These are phyloP conservation scores for Hypoxylon fragiforme DNA, from an alignment of 495 filamentous ascomycete species.

Conservation along the genomic window DNA sequence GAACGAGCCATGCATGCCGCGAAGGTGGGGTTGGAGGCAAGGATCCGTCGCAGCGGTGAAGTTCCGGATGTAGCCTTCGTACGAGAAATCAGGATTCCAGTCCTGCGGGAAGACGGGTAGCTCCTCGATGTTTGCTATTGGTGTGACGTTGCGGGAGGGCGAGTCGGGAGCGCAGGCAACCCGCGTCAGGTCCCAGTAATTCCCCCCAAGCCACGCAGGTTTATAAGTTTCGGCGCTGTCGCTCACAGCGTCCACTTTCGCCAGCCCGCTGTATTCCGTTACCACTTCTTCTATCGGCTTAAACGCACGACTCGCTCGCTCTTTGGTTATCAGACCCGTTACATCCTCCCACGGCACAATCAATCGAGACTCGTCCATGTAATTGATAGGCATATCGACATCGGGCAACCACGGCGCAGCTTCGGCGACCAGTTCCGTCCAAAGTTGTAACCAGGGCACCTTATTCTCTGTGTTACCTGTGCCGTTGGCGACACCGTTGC, in stretches of 20 bases:
- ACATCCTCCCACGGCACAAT: conserved; percentile 64
- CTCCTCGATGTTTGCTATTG: conserved; percentile 41
- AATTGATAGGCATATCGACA: conserved; percentile 67
- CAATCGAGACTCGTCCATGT: conserved; percentile 65
- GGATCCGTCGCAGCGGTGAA: conserved; percentile 65
- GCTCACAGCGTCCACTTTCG: conserved; percentile 35
- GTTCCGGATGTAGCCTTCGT: conserved; percentile 63
- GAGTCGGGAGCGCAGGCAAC: conserved; percentile 59
- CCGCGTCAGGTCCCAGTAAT: conserved; percentile 46
- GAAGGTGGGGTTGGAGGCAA: conserved; percentile 59
- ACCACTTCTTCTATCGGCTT: conserved; percentile 32
- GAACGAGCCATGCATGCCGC: conserved; percentile 69
- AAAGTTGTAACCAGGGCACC: conserved; percentile 56
- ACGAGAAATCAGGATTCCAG: conserved; percentile 39
- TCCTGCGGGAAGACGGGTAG: conserved; percentile 41
- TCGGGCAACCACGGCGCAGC: conserved; percentile 61
- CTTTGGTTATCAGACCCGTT: conserved; percentile 52
- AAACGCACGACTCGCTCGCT: conserved; percentile 49
- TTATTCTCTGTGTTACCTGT: conserved; percentile 38
- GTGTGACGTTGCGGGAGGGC: conserved; percentile 52
- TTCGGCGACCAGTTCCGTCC: conserved; percentile 54
- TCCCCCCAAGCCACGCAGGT: conserved; percentile 32
- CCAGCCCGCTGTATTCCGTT: conserved; percentile 33
- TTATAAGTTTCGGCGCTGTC: conserved; percentile 29
- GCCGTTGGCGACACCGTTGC: conserved; percentile 54